Evolutionary conservation across 1,284 basidiomycete species (phyloP), one percentile per base, ranked within the genome.

Genomic region (Trichosporon asahii): DNA sequence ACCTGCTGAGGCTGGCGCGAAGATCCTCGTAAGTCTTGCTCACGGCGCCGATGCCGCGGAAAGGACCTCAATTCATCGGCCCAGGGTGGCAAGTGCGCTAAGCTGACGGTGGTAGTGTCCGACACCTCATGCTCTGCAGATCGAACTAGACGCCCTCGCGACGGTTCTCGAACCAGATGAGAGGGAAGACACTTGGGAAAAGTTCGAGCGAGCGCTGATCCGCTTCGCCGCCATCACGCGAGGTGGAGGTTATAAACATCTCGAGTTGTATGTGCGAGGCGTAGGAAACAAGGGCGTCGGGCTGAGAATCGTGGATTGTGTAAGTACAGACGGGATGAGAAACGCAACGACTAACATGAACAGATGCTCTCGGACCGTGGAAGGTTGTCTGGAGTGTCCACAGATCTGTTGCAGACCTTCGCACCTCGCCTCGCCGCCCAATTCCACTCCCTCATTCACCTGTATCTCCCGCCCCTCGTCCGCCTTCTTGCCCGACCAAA

Each of bases 351-450:
- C 53, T 31, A 3, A 37, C 57, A n/a, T 18, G 5, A 29, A 2
- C 63, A 85, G 84, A 82, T 86, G 76, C 78, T 85, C 1, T 86
- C 85, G 0, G 86, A 86, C 67, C 74, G 85, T 60, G 85, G 85
- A 0, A 79, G 82, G 60, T 77, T 86, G 12, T 85, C 85, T 0
- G 85, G 84, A 6, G 84, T 83, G 2, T 80, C 85, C 1, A 84
- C 80, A 9, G 85, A 86, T 53, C 76, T 86, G 44, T 71, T 86
- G 8, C 83, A 85, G 65, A 84, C 84, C 9, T 80, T 86, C 67
- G 85, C 85, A 0, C 85, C 85, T 0, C 78, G 85, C 0, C 78
- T 86, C 8, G 78, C 73, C 2, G 49, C 71, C 7, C 70, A 78
- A 23, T 86, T 86, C 72, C 77, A 79, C 3, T 75, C 83, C 3